Percentiles rank a stretch among this genome's conserved stretches.
phyloP scores from a whole-genome alignment of 1,284 basidiomycete species.

The Boletus smithii region DNA sequence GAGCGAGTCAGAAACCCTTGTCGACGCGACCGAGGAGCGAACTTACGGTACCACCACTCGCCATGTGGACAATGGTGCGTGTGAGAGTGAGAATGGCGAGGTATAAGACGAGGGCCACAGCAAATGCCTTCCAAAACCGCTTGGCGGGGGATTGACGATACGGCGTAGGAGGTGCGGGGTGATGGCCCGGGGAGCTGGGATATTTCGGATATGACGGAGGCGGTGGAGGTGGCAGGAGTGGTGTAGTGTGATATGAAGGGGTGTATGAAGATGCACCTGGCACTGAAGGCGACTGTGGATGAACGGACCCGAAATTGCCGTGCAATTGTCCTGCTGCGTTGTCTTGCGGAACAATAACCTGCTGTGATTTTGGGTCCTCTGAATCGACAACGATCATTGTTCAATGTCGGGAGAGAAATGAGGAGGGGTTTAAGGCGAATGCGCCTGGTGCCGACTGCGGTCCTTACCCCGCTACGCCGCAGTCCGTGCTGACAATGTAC shows the following conservation, averaged over 20 bases:
- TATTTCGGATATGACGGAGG: slow-evolving; percentile 18
- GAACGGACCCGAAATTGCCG: slow-evolving; percentile 9
- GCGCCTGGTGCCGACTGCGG: neutral
- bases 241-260: slow-evolving; percentile 9
- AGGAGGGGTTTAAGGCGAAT: neutral
- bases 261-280: too few species aligned
- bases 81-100: slow-evolving; percentile 9
- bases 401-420: neutral
- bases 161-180: neutral
- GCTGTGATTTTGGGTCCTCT: slow-evolving; percentile 1
- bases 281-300: too few species aligned
- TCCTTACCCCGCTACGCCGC: neutral
- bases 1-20: neutral
- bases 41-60: slow-evolving; percentile 8
- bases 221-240: slow-evolving; percentile 6
- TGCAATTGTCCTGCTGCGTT: neutral
- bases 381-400: slow-evolving; percentile 5
- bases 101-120: slow-evolving; percentile 21
- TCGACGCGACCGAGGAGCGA: too few species aligned
- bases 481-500: too few species aligned
- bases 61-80: slow-evolving; percentile 14
- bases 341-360: neutral
- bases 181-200: too few species aligned
- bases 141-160: slow-evolving; percentile 9
- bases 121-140: slow-evolving; percentile 24